Evolutionary conservation across 441 rosid genomes (phyloP).

Genomic region (Corymbia citriodora): DNA sequence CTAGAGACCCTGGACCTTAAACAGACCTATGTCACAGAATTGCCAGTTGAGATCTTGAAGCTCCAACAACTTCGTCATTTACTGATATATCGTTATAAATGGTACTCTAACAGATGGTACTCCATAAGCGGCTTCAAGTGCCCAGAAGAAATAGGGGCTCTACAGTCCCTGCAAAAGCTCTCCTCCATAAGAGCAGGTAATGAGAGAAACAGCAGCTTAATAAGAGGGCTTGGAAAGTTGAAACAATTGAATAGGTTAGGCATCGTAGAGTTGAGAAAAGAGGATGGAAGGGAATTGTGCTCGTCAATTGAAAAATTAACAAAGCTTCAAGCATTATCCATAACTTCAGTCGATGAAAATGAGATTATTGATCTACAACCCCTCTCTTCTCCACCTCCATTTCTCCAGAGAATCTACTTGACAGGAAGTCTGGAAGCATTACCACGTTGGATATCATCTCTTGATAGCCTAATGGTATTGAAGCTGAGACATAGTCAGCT

Average conservation of each 20-base stretch:
- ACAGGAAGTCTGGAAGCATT: background rate
- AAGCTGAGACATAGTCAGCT: background rate
- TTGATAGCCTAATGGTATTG: background rate
- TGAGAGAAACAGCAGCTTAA: background rate
- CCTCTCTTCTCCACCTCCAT: background rate
- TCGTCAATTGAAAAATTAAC: background rate
- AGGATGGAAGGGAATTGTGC: background rate
- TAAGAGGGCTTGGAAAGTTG: background rate
- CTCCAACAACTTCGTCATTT: background rate
- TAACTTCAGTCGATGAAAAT: background rate
- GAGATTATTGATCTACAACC: background rate
- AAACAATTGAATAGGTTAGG: fast-evolving
- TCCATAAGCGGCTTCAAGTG: fast-evolving
- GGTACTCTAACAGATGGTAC: no score
- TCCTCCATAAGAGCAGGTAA: fast-evolving
- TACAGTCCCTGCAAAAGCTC: background rate
- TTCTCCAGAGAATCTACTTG: background rate
- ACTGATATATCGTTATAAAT: background rate
- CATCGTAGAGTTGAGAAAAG: background rate
- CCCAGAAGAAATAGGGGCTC: background rate
- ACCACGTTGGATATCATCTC: background rate
- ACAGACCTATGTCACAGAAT: fast-evolving
- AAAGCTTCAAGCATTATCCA: background rate
- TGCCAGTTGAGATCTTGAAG: background rate
- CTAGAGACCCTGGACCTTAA: background rate